These are phyloP conservation scores for Symbiodinium natans DNA, from an alignment of 73 alveolate species.

Conservation along the genomic window DNA sequence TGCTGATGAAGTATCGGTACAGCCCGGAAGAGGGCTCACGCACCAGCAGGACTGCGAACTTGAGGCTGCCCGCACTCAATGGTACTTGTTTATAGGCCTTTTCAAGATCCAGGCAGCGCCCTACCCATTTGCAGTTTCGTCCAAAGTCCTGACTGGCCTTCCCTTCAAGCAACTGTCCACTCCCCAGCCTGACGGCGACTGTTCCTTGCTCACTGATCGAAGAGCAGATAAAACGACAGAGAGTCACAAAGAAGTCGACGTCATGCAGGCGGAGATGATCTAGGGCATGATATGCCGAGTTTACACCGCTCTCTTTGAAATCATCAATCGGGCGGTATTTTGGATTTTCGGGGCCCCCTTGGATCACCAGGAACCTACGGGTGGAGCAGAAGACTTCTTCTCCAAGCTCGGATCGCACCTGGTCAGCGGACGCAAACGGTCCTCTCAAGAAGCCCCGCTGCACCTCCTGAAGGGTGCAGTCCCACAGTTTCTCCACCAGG, in stretches of 20 bases:
- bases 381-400: background rate
- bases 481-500: background rate
- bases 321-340: background rate
- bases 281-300: background rate
- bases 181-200: background rate
- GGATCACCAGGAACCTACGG: background rate
- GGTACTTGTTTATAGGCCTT: constrained; percentile 37
- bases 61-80: background rate
- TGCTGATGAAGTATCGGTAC: background rate
- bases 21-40: background rate
- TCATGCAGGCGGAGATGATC: background rate
- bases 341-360: background rate
- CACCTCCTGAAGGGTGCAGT: background rate
- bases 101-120: background rate
- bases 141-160: background rate
- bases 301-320: background rate
- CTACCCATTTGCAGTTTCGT: background rate
- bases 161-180: background rate
- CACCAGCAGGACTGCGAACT: background rate
- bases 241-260: background rate
- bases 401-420: background rate
- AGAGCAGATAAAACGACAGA: background rate
- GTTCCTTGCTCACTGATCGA: background rate
- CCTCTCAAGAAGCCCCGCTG: background rate
- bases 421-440: background rate